A percentile compares a stretch with the other conserved stretches of the same genome.
These are phyloP conservation scores for Boletellus ananiceps DNA, from an alignment of 768 basidiomycete genomes.

Conservation along the genomic window DNA sequence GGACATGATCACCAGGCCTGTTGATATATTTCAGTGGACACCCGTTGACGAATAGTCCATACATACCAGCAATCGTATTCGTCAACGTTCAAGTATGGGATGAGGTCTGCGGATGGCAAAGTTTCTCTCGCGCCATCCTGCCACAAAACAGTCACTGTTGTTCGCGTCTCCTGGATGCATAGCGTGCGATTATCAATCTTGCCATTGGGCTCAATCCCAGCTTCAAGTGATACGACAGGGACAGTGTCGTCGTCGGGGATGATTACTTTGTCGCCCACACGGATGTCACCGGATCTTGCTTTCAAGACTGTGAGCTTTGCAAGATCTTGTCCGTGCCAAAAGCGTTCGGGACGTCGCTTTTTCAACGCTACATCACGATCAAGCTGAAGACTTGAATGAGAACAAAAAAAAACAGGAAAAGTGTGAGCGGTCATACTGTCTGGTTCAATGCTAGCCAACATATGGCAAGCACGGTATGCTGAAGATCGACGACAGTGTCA, in stretches of 20 bases:
- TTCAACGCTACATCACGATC: slow-evolving; percentile 48
- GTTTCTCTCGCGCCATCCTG: slow-evolving; percentile 75
- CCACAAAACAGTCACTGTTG: slow-evolving; percentile 76
- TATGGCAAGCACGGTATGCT: slow-evolving; percentile 74
- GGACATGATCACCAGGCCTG: slow-evolving; percentile 89
- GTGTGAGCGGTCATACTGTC: slow-evolving; percentile 44
- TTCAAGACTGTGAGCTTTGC: slow-evolving; percentile 59
- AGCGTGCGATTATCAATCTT: slow-evolving; percentile 52
- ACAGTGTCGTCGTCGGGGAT: slow-evolving; percentile 47
- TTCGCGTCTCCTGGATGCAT: slow-evolving; percentile 65
- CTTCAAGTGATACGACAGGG: slow-evolving; percentile 59
- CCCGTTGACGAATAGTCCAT: background rate
- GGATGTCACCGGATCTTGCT: slow-evolving; percentile 60
- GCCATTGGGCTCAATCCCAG: slow-evolving; percentile 41
- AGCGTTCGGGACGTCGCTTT: slow-evolving; percentile 62
- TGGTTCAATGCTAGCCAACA: slow-evolving; percentile 89
- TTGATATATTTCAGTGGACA: slow-evolving; percentile 8
- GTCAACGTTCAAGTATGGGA: slow-evolving; percentile 83
- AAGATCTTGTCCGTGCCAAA: slow-evolving; percentile 70
- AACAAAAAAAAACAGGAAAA: background rate
- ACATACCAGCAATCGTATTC: slow-evolving; percentile 88
- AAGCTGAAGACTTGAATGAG: slow-evolving; percentile 43
- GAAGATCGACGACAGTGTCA: slow-evolving; percentile 68
- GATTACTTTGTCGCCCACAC: slow-evolving; percentile 67
- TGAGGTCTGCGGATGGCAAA: slow-evolving; percentile 56